Evolutionary conservation across 2,329 filamentous ascomycete genomes (phyloP), one percentile per base, ranked within the genome.

Genomic region (Colletotrichum gigasporum): DNA sequence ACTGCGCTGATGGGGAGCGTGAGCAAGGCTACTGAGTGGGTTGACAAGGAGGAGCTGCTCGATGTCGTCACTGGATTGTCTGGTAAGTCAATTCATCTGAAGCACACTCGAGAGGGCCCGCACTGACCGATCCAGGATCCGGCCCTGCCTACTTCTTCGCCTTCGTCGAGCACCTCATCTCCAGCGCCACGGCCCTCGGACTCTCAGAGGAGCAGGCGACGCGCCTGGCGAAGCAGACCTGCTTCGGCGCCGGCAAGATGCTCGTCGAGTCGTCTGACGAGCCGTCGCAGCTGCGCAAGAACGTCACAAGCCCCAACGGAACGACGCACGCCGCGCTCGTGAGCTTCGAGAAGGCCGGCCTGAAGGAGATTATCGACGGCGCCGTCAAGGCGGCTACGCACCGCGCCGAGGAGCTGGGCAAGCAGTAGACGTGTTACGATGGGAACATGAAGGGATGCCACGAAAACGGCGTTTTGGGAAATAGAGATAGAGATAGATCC

Each of bases 91-190:
- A 6, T 5, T n/a, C 41, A 24, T 10, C 9, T 44, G 8, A 22
- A 2, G 18, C n/a, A 44, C 2, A 8, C 10, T 6, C 7, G 11
- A 37, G 11, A 11, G 28, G 18, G n/a, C 5, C 7, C 8, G 2
- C 11, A 22, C 66, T 66, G 22, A 58, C 28, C 32, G 6, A 39
- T 3, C 5, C 50, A 83, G 82, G 82, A 22, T 83, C 81, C 16
- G 82, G 82, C 2, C 82, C 82, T 0, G 82, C 82, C 0, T 85
- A 85, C 73, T 85, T 85, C 74, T 85, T 85, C 69, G 81, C 81
- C 68, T 77, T 85, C 72, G 82, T 85, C 6, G 82, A 85, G 69
- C 82, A 85, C 70, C 73, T 85, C 45, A 79, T 82, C 55, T 71
- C 79, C 54, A 79, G 78, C 63, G 82, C 77, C 11, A 75, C 74